Conservation (phyloP, 306 rosid species). For the Inga oerstediana region DNA sequence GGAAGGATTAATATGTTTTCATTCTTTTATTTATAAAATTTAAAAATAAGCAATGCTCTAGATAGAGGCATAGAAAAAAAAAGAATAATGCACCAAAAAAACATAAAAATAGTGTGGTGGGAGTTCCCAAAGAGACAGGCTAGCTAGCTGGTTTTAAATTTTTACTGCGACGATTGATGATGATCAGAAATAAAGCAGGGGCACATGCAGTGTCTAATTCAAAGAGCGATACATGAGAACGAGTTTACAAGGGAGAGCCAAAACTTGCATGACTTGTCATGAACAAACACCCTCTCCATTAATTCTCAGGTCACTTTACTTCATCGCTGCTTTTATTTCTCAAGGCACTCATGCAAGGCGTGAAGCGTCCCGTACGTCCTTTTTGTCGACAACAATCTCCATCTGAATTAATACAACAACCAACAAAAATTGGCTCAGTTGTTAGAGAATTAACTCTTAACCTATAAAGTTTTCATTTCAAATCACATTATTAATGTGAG, state of each 20-base stretch:
- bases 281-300: background rate
- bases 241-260: background rate
- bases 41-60: background rate
- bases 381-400: background rate
- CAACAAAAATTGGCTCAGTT: no score
- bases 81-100: no score
- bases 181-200: background rate
- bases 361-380: background rate
- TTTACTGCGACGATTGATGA: background rate
- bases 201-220: constrained; percentile 6
- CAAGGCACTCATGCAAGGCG: constrained; percentile 9
- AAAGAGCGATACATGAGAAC: background rate
- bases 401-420: no score
- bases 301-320: background rate
- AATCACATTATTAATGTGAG: no score
- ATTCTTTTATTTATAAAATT: background rate
- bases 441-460: no score
- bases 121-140: background rate
- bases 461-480: no score
- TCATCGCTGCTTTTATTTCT: background rate
- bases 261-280: constrained; percentile 16
- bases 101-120: background rate
- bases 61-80: background rate
- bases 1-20: background rate
- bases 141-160: background rate